These are phyloP conservation scores for Suillus cothurnatus DNA, from an alignment of 768 basidiomycete genomes.

Conservation along the genomic window DNA sequence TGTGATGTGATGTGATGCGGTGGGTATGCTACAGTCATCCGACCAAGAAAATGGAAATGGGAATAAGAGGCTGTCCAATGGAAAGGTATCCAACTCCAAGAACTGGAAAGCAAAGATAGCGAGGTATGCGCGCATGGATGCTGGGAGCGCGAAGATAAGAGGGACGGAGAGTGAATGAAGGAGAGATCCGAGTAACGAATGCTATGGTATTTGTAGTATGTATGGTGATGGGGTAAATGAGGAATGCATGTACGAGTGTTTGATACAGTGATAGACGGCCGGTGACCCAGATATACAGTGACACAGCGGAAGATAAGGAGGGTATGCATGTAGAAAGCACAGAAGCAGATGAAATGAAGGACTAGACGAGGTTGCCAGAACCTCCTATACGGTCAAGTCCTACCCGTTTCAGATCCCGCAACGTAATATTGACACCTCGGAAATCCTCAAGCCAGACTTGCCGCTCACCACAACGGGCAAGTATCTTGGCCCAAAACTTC, in stretches of 20 bases:
- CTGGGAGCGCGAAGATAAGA: neutral
- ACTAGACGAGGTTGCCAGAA: neutral
- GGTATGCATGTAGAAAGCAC: conserved; percentile 21
- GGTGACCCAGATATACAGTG: conserved; percentile 34
- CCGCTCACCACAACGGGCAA: conserved; percentile 51
- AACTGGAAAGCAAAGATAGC: conserved; percentile 7
- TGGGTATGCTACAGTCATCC: neutral
- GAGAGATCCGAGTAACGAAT: conserved; percentile 11
- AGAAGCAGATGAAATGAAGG: neutral
- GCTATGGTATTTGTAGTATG: conserved; percentile 7
- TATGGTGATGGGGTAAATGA: conserved; percentile 4
- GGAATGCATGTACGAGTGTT: conserved; percentile 29
- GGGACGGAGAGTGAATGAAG: neutral
- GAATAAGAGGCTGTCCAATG: conserved; percentile 6
- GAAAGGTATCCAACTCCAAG: conserved; percentile 24
- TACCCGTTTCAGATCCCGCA: conserved; percentile 42
- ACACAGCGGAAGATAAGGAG: conserved; percentile 11
- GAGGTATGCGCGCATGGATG: neutral
- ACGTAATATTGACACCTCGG: conserved; percentile 57
- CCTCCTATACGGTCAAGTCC: conserved; percentile 24
- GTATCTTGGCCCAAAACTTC: conserved; percentile 53
- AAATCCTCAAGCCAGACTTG: conserved; percentile 71
- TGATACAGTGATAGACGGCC: conserved; percentile 30
- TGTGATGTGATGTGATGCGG: neutral
- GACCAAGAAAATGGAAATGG: neutral